A percentile compares a stretch with the other conserved stretches of the same genome.
phyloP scores from a whole-genome alignment of 2,329 filamentous ascomycete species.

The Chrysoporthe deuterocubensis region DNA sequence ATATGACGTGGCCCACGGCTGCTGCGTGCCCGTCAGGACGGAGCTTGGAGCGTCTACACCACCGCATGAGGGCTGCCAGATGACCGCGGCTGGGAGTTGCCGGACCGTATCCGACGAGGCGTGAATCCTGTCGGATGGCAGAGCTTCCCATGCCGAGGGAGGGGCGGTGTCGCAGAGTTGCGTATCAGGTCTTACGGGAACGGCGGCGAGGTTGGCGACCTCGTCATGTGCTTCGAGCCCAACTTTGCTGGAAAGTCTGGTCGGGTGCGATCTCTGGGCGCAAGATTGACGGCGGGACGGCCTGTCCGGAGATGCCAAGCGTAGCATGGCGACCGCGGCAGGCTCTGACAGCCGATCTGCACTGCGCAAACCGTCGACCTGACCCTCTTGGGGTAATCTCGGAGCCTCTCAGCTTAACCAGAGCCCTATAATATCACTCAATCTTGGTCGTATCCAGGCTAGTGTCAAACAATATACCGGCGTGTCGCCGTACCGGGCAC shows the following conservation, averaged over 20 bases:
- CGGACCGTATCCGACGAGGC: neutral
- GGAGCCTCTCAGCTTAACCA: neutral
- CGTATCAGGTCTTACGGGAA: neutral
- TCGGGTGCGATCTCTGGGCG: neutral
- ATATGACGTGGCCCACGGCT: neutral
- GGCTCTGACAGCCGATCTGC: neutral
- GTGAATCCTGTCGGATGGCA: neutral
- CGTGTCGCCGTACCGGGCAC: neutral
- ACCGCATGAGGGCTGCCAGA: neutral
- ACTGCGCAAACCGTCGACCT: neutral
- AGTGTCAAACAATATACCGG: neutral
- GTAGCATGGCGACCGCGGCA: neutral
- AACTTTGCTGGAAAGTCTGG: neutral
- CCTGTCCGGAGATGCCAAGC: neutral
- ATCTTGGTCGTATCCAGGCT: neutral
- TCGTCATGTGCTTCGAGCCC: neutral
- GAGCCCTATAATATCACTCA: neutral
- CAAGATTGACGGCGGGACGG: neutral
- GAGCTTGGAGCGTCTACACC: neutral
- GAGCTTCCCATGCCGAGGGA: neutral
- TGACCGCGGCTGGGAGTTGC: neutral
- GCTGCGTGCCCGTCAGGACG: neutral
- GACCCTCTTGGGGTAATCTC: neutral
- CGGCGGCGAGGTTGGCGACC: neutral
- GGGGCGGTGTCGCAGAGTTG: neutral